Evolutionary conservation across 2,329 filamentous ascomycete species (phyloP), one percentile per base, ranked within the genome.

Genomic region (Spiromastix sp.): DNA sequence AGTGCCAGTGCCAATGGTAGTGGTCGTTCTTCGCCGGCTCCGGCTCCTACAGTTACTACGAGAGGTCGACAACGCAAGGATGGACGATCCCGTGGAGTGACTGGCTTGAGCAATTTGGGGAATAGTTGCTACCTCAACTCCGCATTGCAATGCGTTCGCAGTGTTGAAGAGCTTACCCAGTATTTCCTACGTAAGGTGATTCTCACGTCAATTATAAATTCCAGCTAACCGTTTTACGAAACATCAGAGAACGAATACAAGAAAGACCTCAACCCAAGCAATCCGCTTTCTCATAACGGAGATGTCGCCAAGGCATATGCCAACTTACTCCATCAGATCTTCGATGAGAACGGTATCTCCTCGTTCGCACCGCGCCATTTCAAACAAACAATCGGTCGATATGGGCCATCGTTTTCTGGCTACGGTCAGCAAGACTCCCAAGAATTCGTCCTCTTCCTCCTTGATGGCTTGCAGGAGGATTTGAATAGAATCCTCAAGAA

Each of bases 91-190:
- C 61, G 77, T 21, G 91, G 91, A 20, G 81, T 79, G 26, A 82
- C 87, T 27, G 91, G 91, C 21, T 66, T 98, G 34, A 77, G 75
- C 44, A 98, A 98, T 52, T 66, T 98, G 10, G 91, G 91, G 32
- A 98, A 98, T 52, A 96, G 91, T 0, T 98, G 91, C 61, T 98
- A 98, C 63, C 95, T 96, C 87, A 96, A 96, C 59, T 94, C 89
- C 15, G 91, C 91, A 7, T 68, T 96, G 36, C 91, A 98, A 56
- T 98, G 91, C 56, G 76, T 98, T 34, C 79, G 89, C 33, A 93
- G 85, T 48, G 86, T 95, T 0, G 85, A 94, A 53, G 91, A 98
- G 59, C 65, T 98, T 44, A 89, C 85, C 4, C 79, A 86, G 50
- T 98, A 94, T 59, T 96, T 98, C 59, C 60, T 95, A 32, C 70